Percentiles rank a stretch among this genome's conserved stretches.
These are phyloP conservation scores for Dictyostelium brefeldianum DNA, from an alignment of 78 protist genomes.

Conservation along the genomic window DNA sequence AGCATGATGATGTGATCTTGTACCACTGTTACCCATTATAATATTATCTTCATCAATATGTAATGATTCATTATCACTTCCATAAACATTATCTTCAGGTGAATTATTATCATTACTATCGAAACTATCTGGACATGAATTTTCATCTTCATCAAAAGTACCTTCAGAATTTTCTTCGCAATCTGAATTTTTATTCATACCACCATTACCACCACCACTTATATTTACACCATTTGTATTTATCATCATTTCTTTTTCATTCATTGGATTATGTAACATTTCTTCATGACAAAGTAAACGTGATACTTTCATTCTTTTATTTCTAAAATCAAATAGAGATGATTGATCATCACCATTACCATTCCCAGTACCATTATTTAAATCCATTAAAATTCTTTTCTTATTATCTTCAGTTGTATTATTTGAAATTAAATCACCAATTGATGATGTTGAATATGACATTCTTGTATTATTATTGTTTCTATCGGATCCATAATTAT, in stretches of 20 bases:
- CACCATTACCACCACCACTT: background rate
- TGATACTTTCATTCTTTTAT: slow-evolving; percentile 76
- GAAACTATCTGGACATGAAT: slow-evolving; percentile 57
- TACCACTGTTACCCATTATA: background rate
- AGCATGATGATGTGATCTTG: background rate
- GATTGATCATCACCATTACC: slow-evolving; percentile 2
- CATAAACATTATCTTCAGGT: slow-evolving; percentile 30
- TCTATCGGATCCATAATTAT: background rate
- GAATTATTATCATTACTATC: slow-evolving; percentile 67
- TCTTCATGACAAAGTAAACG: slow-evolving; percentile 58
- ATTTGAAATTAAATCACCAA: slow-evolving; percentile 39
- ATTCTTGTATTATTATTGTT: slow-evolving; percentile 17
- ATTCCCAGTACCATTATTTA: background rate
- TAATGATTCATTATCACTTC: slow-evolving; percentile 31
- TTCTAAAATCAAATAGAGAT: slow-evolving; percentile 6
- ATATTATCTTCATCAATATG: slow-evolving; percentile 47
- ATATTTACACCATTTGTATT: background rate
- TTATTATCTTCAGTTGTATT: background rate
- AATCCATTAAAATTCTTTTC: slow-evolving; percentile 3
- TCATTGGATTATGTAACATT: slow-evolving; percentile 3
- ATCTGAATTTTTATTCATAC: slow-evolving; percentile 20
- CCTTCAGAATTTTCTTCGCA: slow-evolving; percentile 67
- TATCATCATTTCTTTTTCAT: background rate
- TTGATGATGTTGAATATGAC: slow-evolving; percentile 61
- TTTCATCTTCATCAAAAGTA: slow-evolving; percentile 59